These are phyloP conservation scores for Debaryomyces tyrocola DNA, from an alignment of 805 yeast genomes.

Conservation along the genomic window DNA sequence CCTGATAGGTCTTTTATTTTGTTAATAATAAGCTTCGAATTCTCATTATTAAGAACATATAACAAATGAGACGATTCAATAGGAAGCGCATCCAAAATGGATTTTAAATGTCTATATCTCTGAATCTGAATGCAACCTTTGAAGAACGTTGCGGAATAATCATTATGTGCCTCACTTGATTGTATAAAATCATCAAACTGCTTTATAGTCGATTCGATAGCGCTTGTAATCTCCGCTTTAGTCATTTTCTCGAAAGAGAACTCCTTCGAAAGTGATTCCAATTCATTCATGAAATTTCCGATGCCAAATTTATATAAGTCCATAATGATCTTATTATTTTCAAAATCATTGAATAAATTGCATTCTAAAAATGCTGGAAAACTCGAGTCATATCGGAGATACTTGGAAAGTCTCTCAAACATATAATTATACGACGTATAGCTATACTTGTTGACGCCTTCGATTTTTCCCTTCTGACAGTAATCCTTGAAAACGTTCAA, in stretches of 20 bases:
- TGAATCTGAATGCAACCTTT: constrained; percentile 22
- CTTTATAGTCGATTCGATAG: constrained; percentile 15
- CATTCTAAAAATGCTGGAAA: constrained; percentile 19
- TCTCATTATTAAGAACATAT: constrained; percentile 10
- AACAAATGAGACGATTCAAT: constrained; percentile 8
- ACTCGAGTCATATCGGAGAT: constrained; percentile 11
- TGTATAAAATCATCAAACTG: constrained; percentile 16
- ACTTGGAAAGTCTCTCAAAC: constrained; percentile 18
- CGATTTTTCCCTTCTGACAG: constrained; percentile 16
- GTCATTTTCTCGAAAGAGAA: constrained; percentile 17
- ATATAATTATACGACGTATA: constrained; percentile 17
- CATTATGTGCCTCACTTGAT: constrained; percentile 5
- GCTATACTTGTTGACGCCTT: constrained; percentile 14
- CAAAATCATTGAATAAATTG: constrained; percentile 15
- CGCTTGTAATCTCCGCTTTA: constrained; percentile 15
- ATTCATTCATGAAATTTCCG: constrained; percentile 19
- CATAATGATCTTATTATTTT: constrained; percentile 7
- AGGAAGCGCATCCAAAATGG: constrained; percentile 14
- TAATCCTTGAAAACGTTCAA: constrained; percentile 25
- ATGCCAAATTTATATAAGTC: constrained; percentile 16
- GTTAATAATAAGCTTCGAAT: constrained; percentile 4
- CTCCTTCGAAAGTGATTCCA: constrained; percentile 19
- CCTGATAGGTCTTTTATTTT: constrained; percentile 7
- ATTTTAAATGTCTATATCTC: constrained; percentile 21
- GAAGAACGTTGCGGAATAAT: constrained; percentile 14